Base-by-base conservation (phyloP, 257 asterid species). In the Nicotiana tabacum region DNA sequence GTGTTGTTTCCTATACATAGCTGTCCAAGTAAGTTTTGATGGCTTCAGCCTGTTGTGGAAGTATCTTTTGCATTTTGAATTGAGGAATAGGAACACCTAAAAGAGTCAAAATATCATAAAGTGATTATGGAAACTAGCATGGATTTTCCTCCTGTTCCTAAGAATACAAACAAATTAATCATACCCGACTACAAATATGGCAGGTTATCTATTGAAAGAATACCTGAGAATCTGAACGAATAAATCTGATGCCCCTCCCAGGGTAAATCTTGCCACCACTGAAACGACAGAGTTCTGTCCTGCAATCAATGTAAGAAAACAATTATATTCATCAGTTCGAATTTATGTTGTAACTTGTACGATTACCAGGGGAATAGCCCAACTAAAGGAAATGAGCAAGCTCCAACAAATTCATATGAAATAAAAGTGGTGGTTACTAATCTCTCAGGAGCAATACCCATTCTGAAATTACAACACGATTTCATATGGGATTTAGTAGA, bases 1-100 rank as follows among this genome's bases (percentile, higher is more conserved):
- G 83, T 94, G 97, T 39, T 94, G 98, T 57, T 94, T 94, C 35
- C 98, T 85, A 86, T 94, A 94, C 92, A 92, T 84, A 2, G 98
- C 97, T 24, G 98, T 94, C 98, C 98, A 94, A 0, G 90, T 86
- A 83, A 94, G 98, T 83, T 94, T 94, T 0, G 98, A 93, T 0
- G 98, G 98, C 90, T 94, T 94, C 87, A 92, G 87, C 48, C 92
- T 91, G 69, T 94, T 94, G 90, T 94, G 98, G 89, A 94, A 92
- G 70, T 94, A 94, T 91, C 95, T 88, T 92, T 94, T 94, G 85
- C 98, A 94, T 91, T 94, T 94, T 17, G 98, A 94, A 83, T 91
- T 91, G 43, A 84, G 89, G 43, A 94, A 92, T 69, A 94, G 95
- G 88, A 94, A 94, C 46, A 94, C 98, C 98, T 94, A 77, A 51